These are phyloP conservation scores for Hordeum pubiflorum DNA, from an alignment of 202 grass and related monocot species.

Conservation along the genomic window DNA sequence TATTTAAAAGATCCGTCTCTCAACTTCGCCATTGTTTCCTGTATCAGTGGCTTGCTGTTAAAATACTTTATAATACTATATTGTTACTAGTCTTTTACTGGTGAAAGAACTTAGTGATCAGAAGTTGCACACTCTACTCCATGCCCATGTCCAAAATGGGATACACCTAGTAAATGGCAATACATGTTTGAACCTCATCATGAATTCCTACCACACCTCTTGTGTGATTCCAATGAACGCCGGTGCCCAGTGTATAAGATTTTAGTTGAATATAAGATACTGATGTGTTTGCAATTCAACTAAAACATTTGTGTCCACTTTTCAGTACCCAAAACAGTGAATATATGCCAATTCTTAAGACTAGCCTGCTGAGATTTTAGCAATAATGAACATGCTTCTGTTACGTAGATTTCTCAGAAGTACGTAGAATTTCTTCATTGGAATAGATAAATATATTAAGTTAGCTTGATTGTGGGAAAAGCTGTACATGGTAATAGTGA, in stretches of 20 bases:
- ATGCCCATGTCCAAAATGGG: background rate
- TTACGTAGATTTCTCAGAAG: background rate
- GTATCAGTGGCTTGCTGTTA: conserved; percentile 8
- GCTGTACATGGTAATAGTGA: background rate
- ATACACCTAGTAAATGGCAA: background rate
- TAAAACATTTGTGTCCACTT: background rate
- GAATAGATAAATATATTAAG: background rate
- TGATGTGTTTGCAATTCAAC: background rate
- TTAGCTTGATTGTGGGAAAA: background rate
- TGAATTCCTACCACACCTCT: background rate
- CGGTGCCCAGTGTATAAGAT: background rate
- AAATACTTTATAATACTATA: background rate
- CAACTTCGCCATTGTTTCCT: background rate
- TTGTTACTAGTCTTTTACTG: background rate
- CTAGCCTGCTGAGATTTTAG: background rate
- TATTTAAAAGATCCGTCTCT: conserved; percentile 3
- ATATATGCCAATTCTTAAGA: background rate
- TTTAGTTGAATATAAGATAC: background rate
- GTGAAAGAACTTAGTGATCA: background rate
- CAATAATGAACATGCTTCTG: background rate
- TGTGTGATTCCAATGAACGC: background rate
- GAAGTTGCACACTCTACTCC: background rate
- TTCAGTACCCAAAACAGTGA: background rate
- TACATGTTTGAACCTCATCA: background rate
- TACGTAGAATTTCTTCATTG: background rate